Percentiles rank a stretch among this genome's conserved stretches.
These are phyloP conservation scores for Leccinum olivaceopallidum DNA, from an alignment of 768 basidiomycete genomes.

Conservation along the genomic window DNA sequence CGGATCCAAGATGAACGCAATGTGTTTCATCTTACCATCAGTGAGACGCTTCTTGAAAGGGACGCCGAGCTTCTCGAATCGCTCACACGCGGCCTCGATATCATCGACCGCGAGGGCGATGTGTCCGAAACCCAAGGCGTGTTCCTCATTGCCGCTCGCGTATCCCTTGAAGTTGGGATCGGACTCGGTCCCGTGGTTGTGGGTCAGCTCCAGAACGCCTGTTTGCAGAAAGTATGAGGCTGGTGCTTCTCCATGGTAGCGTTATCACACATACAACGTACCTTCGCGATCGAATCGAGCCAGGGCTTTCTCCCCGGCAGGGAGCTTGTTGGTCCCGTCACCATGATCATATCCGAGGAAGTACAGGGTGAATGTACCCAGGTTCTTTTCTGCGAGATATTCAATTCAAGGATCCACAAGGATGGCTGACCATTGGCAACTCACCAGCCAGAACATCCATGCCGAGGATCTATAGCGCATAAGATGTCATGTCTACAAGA, in stretches of 20 bases:
- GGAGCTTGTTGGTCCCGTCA: constrained; percentile 43
- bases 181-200: constrained; percentile 89
- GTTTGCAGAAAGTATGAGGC: background rate
- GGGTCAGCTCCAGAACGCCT: constrained; percentile 83
- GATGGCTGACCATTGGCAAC: constrained; percentile 9
- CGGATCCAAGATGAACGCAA: constrained; percentile 85
- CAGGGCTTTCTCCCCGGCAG: constrained; percentile 52
- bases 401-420: background rate
- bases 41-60: constrained; percentile 83
- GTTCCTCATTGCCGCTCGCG: constrained; percentile 81
- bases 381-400: constrained; percentile 46
- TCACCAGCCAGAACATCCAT: constrained; percentile 72
- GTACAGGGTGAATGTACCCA: constrained; percentile 72
- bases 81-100: constrained; percentile 77
- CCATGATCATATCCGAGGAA: constrained; percentile 78
- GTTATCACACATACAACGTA: constrained; percentile 16
- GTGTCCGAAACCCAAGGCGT: constrained; percentile 80
- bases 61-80: constrained; percentile 80
- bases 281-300: constrained; percentile 67
- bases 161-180: constrained; percentile 82
- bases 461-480: constrained; percentile 52
- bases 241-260: background rate
- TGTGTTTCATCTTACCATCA: constrained; percentile 84
- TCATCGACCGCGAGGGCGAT: constrained; percentile 85
- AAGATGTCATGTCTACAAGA: background rate